Base-by-base conservation (phyloP, 176 grass and related monocot species). In the Zoysia japonica region DNA sequence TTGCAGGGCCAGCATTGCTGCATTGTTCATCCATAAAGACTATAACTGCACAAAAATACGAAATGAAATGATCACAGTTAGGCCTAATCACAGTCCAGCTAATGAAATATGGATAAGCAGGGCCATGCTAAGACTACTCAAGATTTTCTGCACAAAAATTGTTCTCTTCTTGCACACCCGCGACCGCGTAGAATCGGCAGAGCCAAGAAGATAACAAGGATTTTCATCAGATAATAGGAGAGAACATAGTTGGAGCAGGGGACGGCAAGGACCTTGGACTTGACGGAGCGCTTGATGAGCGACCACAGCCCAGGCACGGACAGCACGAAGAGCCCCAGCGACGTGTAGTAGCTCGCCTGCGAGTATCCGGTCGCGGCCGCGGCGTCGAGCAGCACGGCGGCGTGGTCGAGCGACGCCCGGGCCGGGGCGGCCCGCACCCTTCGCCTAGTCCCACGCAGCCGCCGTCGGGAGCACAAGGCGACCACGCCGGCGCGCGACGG, bases 271-370 rank as follows among this genome's bases (percentile, higher is more conserved):
- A 98, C 95, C 95, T 98, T 98, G 79, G 95, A 98, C 80, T 98
- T 98, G 84, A 98, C 95, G 52, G 95, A 98, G 86, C 92, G 95
- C 75, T 98, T 98, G 64, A 98, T 98, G 66, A 98, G 95, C 17
- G 95, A 98, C 95, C 95, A 98, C 48, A 98, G 71, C 7, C 95
- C 95, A 44, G 95, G 95, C 1, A 98, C 95, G 6, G 95, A 98
- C 39, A 98, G 93, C n/a, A 98, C 95, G 75, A 98, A 98, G 38
- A 98, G 92, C 48, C 95, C 95, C 71, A 98, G 80, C 7, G 95
- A 98, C 5, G 95, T 98, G 78, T 94, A 98, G 86, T 98, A 98
- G 87, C 95, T 98, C 4, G 92, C 95, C 70, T 83, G 95, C 68
- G 95, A 98, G 83, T 98, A 98, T 10, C 95, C 95, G 11, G 89